A percentile compares a stretch with the other conserved stretches of the same genome.
These are phyloP conservation scores for Albizia julibrissin DNA, from an alignment of 306 rosid genomes.

Conservation along the genomic window DNA sequence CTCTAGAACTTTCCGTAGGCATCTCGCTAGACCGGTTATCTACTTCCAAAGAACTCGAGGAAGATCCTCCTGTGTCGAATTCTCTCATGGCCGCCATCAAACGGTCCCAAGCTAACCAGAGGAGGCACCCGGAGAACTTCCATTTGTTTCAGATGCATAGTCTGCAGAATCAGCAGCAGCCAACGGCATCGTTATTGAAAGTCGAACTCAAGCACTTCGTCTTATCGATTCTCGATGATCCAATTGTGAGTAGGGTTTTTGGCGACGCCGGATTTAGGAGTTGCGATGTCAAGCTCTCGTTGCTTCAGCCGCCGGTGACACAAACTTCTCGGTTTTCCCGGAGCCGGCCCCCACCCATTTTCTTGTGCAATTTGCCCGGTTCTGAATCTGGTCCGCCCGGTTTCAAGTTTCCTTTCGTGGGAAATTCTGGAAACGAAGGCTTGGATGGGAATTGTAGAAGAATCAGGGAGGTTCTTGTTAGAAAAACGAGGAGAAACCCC, in stretches of 20 bases:
- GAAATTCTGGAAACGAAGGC: conserved; percentile 13
- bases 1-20: conserved; percentile 78
- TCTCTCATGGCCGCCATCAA: conserved; percentile 93
- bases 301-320: conserved; percentile 64
- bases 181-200: conserved; percentile 54
- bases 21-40: conserved; percentile 81
- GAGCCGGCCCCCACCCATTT: conserved; percentile 63
- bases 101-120: conserved; percentile 89
- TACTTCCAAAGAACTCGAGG: conserved; percentile 49
- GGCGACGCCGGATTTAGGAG: conserved; percentile 83
- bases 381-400: conserved; percentile 46
- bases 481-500: conserved; percentile 57
- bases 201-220: conserved; percentile 82
- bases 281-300: conserved; percentile 66
- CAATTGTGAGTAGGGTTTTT: conserved; percentile 87
- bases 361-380: conserved; percentile 55
- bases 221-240: conserved; percentile 84
- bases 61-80: conserved; percentile 88
- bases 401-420: conserved; percentile 50
- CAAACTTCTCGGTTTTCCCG: conserved; percentile 44
- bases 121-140: conserved; percentile 80
- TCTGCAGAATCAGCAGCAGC: conserved; percentile 41
- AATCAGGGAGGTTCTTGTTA: conserved; percentile 54
- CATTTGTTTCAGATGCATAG: conserved; percentile 57
- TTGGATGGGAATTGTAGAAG: conserved; percentile 64